Conservation (phyloP, 139 green algal genomes). For the Auxenochlorella protothecoides region DNA sequence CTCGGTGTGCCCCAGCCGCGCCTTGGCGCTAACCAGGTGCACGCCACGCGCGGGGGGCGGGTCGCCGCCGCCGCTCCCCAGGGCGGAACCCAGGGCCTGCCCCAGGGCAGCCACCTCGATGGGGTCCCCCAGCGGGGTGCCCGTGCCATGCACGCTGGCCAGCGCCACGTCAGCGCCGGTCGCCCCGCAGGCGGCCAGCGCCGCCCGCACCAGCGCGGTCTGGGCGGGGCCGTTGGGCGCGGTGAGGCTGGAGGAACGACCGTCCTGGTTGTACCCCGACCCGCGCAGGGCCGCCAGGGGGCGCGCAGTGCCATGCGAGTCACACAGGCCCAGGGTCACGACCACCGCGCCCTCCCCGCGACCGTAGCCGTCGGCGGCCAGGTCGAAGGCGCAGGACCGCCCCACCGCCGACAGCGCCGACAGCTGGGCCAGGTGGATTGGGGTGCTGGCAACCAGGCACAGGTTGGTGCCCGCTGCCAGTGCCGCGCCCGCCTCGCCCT, state of each 20-base stretch:
- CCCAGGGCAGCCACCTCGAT: slow-evolving; percentile 41
- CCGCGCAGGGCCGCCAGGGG: slow-evolving; percentile 3
- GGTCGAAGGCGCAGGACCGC: slow-evolving; percentile 57
- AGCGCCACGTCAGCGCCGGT: neutral
- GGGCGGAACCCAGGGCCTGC: too few species aligned
- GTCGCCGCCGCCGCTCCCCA: slow-evolving; percentile 18
- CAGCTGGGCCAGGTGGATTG: neutral
- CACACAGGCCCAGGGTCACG: slow-evolving; percentile 2
- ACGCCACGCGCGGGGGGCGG: slow-evolving; percentile 28
- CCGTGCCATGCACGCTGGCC: slow-evolving; percentile 8
- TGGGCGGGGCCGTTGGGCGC: slow-evolving; percentile 82
- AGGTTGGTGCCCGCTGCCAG: slow-evolving; percentile 31
- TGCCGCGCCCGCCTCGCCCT: neutral
- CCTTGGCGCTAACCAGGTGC: slow-evolving; percentile 49
- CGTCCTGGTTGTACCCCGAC: slow-evolving; percentile 53
- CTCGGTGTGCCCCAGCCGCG: slow-evolving; percentile 76
- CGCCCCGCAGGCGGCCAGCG: slow-evolving; percentile 12
- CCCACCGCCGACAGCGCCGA: slow-evolving; percentile 45
- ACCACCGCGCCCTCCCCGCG: slow-evolving; percentile 38
- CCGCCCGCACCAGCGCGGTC: slow-evolving; percentile 53
- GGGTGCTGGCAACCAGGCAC: slow-evolving; percentile 51
- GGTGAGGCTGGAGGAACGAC: slow-evolving; percentile 69
- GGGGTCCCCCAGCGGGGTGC: slow-evolving; percentile 56
- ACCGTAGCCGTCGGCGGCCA: slow-evolving; percentile 68
- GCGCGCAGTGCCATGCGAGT: neutral